These are phyloP conservation scores for Noccaea caerulescens DNA, from an alignment of 345 rosid genomes.

Conservation along the genomic window DNA sequence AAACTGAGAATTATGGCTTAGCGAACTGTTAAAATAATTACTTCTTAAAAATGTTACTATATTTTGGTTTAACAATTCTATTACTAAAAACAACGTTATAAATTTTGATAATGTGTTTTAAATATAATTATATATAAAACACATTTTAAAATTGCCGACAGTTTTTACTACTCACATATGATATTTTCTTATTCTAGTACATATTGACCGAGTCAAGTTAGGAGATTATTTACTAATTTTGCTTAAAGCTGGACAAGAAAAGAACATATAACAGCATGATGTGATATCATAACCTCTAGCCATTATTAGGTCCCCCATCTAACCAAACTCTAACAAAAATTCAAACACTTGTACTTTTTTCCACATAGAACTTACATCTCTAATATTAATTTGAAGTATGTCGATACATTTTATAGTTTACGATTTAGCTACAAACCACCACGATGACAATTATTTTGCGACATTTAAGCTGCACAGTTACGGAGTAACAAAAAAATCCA, in stretches of 20 bases:
- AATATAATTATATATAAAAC: too few species aligned
- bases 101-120: not conserved
- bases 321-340: slow-evolving; percentile 45
- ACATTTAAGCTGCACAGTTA: slow-evolving; percentile 7
- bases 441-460: not conserved
- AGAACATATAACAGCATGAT: slow-evolving; percentile 39
- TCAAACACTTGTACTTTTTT: slow-evolving; percentile 32
- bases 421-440: not conserved
- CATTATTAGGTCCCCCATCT: slow-evolving; percentile 59
- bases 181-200: slow-evolving; percentile 23
- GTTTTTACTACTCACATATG: slow-evolving; percentile 11
- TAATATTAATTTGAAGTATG: not conserved
- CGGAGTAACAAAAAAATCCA: not conserved
- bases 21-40: slow-evolving; percentile 14
- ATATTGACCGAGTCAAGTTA: slow-evolving; percentile 34
- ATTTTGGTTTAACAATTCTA: not conserved
- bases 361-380: slow-evolving; percentile 16
- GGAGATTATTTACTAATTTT: slow-evolving; percentile 24
- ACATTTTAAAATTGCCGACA: slow-evolving; percentile 29
- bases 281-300: slow-evolving; percentile 52
- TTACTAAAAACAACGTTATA: not conserved
- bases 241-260: slow-evolving; percentile 37
- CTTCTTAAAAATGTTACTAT: not conserved
- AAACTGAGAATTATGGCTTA: slow-evolving; percentile 4
- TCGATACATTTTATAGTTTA: not conserved